phyloP scores from a whole-genome alignment of 148 eudicot species.

The Bassia scoparia region DNA sequence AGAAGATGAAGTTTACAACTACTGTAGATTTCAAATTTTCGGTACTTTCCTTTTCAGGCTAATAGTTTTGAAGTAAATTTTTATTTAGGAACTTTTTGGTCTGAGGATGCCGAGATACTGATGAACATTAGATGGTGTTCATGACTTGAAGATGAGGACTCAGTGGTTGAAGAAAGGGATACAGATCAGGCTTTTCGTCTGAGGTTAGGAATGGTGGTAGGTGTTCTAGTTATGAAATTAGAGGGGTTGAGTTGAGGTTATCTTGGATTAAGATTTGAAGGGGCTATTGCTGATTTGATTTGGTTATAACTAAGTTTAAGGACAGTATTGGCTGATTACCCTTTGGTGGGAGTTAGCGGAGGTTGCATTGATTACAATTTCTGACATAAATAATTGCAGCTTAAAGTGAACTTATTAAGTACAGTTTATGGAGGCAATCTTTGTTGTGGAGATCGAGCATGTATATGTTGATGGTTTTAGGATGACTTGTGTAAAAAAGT shows the following conservation, averaged over 20 bases:
- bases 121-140: background rate
- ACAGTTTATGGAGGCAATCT: background rate
- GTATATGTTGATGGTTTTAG: background rate
- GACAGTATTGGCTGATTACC: background rate
- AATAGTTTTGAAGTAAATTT: background rate
- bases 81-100: background rate
- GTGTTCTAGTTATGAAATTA: background rate
- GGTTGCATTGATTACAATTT: background rate
- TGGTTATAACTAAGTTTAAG: background rate
- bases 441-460: background rate
- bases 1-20: too few relatives aligned
- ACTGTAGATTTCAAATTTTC: background rate
- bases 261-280: background rate
- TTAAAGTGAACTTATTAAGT: background rate
- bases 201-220: background rate
- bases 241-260: background rate
- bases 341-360: background rate
- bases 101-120: background rate
- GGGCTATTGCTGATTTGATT: conserved; percentile 9
- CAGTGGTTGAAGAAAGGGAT: too few relatives aligned
- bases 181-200: too few relatives aligned
- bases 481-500: background rate
- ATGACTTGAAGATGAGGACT: too few relatives aligned
- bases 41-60: background rate
- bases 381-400: background rate